Evolutionary conservation across 140 eudicot genomes (phyloP), one percentile per base, ranked within the genome.

Genomic region (Ambrosia hybrid): DNA sequence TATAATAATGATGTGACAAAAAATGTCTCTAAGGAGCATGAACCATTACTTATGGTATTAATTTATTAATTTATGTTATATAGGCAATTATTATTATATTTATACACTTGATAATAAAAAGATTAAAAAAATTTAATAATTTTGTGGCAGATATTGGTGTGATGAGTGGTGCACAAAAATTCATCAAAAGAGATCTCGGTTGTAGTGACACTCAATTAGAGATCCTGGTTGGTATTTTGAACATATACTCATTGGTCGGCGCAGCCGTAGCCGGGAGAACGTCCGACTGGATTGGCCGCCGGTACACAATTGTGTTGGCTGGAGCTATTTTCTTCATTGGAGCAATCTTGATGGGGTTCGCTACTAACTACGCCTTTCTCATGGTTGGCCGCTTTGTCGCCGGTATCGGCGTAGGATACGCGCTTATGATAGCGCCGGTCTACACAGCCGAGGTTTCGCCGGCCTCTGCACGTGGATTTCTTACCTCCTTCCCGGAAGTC

Each of bases 341-440:
- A 43, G 95, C 96, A 9, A 65, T 90, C 21, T 48, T 90, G 33
- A 87, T 90, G 95, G 96, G 95, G 4, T 81, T 90, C 17, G 95
- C 96, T 34, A 68, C 96, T 38, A 85, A 87, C 76, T 90, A 87
- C 63, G 64, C 89, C 0, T 85, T 90, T 70, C 86, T 90, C 3
- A 90, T 90, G 96, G 75, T 80, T 26, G 96, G 94, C 52, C 89
- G 95, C 15, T 90, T 90, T 66, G 91, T 90, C 3, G 96, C 96
- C 57, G 96, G 96, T 0, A 77, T 90, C 41, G 96, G 91, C 0
- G 95, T 90, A 3, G 96, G 96, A 8, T 90, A 90, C 17, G 94
- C 96, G 0, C 91, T 89, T 26, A 84, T 82, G 94, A 87, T 89
- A 0, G 96, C 91, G 1, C 96, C 96, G 2, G 94, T 89, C 9